These are phyloP conservation scores for Pythium coloratum DNA, from an alignment of 352 stramenopile genomes.

Conservation along the genomic window DNA sequence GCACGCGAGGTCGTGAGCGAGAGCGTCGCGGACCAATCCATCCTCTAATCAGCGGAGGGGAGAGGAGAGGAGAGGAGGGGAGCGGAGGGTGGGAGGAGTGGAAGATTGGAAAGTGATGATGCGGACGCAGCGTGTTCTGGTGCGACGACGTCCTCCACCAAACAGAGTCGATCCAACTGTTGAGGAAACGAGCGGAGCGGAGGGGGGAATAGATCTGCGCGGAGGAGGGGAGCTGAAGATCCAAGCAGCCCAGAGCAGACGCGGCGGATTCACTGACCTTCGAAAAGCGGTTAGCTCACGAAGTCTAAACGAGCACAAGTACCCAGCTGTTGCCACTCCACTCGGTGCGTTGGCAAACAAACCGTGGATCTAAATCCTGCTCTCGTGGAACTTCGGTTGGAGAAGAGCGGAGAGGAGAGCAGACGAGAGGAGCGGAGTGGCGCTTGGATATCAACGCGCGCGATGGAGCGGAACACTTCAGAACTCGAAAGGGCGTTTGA, in stretches of 20 bases:
- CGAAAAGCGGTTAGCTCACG: not conserved
- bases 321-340: not conserved
- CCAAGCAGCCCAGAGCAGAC: not conserved
- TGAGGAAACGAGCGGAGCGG: not conserved
- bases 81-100: not conserved
- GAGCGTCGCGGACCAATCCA: conserved; percentile 77
- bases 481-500: conserved; percentile 12
- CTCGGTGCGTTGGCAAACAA: not conserved
- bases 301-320: not conserved
- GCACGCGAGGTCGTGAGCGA: conserved; percentile 51
- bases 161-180: not conserved
- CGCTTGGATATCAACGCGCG: conserved; percentile 7
- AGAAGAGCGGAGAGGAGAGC: not conserved
- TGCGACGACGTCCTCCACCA: not conserved
- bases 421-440: not conserved
- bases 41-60: conserved; percentile 18
- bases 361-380: not conserved
- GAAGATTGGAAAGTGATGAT: conserved; percentile 7
- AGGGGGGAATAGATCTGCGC: no score
- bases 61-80: not conserved
- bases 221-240: not conserved
- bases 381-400: not conserved
- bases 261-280: not conserved
- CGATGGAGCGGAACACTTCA: not conserved
- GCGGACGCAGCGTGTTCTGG: not conserved